These are phyloP conservation scores for Schoenoplectus tabernaemontani DNA, from an alignment of 202 grass and related monocot genomes.

Conservation along the genomic window DNA sequence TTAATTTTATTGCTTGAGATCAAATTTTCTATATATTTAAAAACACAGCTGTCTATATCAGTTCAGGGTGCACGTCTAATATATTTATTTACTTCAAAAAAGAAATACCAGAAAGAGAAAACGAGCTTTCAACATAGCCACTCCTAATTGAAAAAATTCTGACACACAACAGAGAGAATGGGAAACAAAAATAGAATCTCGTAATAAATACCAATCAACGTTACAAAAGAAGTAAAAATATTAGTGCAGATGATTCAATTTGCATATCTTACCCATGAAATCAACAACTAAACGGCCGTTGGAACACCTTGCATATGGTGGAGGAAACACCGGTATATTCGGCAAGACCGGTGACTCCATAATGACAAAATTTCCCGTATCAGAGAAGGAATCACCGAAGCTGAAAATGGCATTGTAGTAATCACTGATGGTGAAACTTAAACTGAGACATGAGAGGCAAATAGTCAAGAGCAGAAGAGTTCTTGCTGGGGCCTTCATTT, in stretches of 20 bases:
- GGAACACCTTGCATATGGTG: conserved; percentile 66
- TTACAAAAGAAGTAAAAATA: neutral
- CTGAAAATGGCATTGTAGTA: conserved; percentile 95
- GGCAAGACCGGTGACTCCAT: conserved; percentile 57
- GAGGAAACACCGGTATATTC: conserved; percentile 64
- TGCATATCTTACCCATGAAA: conserved; percentile 51
- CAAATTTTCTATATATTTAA: neutral
- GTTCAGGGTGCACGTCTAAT: neutral
- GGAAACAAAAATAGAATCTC: neutral
- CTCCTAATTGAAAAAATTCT: neutral
- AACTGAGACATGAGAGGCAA: conserved; percentile 13
- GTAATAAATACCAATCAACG: neutral
- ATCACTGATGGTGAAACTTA: conserved; percentile 18
- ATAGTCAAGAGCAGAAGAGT: conserved; percentile 10
- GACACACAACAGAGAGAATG: neutral
- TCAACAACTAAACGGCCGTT: conserved; percentile 85
- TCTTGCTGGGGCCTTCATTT: neutral
- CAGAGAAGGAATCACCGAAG: conserved; percentile 93
- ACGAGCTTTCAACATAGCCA: neutral
- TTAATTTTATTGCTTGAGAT: neutral
- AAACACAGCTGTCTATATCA: neutral
- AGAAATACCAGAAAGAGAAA: conserved; percentile 7
- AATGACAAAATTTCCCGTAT: conserved; percentile 85
- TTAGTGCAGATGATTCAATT: neutral
- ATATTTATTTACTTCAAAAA: neutral